Evolutionary conservation across 2,329 filamentous ascomycete species (phyloP), one percentile per base, ranked within the genome.

Genomic region (Cytospora leucostoma): DNA sequence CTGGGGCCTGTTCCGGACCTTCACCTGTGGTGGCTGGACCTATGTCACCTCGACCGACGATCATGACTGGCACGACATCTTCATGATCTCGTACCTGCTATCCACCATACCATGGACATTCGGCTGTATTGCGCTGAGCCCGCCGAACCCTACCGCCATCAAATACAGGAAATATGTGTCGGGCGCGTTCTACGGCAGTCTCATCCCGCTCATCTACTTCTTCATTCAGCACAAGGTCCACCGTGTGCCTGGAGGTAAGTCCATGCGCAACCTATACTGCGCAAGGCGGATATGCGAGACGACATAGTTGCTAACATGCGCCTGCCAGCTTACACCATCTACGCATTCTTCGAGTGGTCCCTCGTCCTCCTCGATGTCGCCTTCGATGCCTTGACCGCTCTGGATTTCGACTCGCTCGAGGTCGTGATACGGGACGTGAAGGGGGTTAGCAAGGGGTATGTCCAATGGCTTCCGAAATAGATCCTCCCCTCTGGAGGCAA

Each of bases 191-290:
- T 99, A 98, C 72, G 92, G 89, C 59, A 96, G 93, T 5, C 83
- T 99, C 35, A 84, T 97, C 55, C 93, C 93, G 35, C 80, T 99
- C 74, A 84, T 98, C 21, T 98, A 97, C 80, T 99, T 93, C 75
- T 99, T 97, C 75, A 96, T 99, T 68, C 95, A 97, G 76, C 95
- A 99, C 82, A 99, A 99, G 78, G 91, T 99, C 59, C 93, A 99
- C 75, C 92, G 89, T 65, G 87, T 98, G 66, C 83, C 95, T 64
- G 95, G 95, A 83, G 95, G 94, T 98, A 81, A 76, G 88, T 74
- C 44, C 6, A 44, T n/a, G 51, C 50, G 21, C 35, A 35, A 33
- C 15, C 44, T 19, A 12, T 32, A 11, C 12, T 34, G 33, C 49
- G 38, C 17, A 38, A 34, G 34, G 19, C 4, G 27, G 15, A 10